Evolutionary conservation across 2,329 filamentous ascomycete species (phyloP), one percentile per base, ranked within the genome.

Genomic region (Phialocephala sp.): DNA sequence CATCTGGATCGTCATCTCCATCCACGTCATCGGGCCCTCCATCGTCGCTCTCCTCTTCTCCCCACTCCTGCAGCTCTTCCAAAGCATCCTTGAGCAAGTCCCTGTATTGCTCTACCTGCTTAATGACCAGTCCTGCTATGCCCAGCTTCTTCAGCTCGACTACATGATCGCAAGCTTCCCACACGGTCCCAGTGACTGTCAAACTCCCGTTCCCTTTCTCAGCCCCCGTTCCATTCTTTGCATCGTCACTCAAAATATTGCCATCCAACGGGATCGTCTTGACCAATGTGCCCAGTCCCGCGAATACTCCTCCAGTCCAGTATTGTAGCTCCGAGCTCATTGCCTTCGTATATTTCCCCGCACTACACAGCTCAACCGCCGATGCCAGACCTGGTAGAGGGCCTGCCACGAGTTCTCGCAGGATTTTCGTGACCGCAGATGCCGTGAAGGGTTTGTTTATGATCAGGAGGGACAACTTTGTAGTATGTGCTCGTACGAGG

Each of bases 381-480:
- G 89, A 89, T 55, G 92, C 87, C 27, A 96, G 82, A 2, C 87
- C 91, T 0, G 92, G 91, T 0, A 97, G 82, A n/a, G 91, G 87
- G 0, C 88, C 88, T 14, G 86, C 83, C 24, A 89, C 84, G n/a
- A 97, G 83, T 65, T 93, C 88, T 39, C 86, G 84, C 4, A 97
- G 80, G 15, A 96, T 87, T 27, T 85, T 88, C 11, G 79, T 80
- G 39, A 97, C 83, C 5, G 92, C 94, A 0, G 89, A 88, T 0
- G 92, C 89, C 0, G 93, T 95, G 71, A 97, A 96, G 0, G 94
- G 94, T 20, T 92, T 86, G 74, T 92, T 97, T 74, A 96, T 91
- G 1, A 95, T 86, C 14, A 98, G 85, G 0, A 97, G 88, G 0
- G 92, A 94, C 32, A 97, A 84, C 69, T 97, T 97, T 6, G 93